phyloP scores from a whole-genome alignment of 2,329 filamentous ascomycete species.

The Neoascochyta sp. region DNA sequence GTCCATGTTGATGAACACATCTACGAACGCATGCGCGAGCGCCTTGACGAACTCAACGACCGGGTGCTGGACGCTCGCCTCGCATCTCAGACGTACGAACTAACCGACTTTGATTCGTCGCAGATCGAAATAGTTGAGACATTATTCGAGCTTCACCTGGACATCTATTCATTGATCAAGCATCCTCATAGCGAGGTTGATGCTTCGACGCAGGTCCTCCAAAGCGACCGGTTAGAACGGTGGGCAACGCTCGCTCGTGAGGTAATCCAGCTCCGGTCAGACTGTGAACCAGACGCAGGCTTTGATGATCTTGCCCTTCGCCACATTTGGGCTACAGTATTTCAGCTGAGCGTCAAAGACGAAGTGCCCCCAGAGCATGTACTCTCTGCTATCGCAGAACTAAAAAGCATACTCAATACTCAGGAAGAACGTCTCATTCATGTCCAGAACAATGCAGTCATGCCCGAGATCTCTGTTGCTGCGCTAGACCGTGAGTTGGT shows the following conservation, averaged over 20 bases:
- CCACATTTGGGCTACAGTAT: slow-evolving; percentile 64
- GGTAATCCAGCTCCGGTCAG: slow-evolving; percentile 45
- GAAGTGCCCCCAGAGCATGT: slow-evolving; percentile 57
- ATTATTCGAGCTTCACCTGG: slow-evolving; percentile 65
- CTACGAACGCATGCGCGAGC: slow-evolving; percentile 41
- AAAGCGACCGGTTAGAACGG: slow-evolving; percentile 57
- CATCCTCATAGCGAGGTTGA: slow-evolving; percentile 57
- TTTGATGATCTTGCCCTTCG: slow-evolving; percentile 51
- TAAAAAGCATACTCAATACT: slow-evolving; percentile 53
- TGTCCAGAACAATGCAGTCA: slow-evolving; percentile 79
- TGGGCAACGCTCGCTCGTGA: slow-evolving; percentile 59
- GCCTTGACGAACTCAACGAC: slow-evolving; percentile 26
- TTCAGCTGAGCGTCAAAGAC: slow-evolving; percentile 56
- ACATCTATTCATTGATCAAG: slow-evolving; percentile 61
- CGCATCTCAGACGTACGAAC: slow-evolving; percentile 11
- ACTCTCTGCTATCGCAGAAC: slow-evolving; percentile 59
- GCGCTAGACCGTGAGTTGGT: slow-evolving; percentile 88
- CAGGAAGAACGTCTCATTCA: slow-evolving; percentile 52
- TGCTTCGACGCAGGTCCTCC: slow-evolving; percentile 48
- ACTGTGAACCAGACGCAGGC: slow-evolving; percentile 15
- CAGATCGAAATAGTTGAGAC: slow-evolving; percentile 55
- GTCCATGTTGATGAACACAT: slow-evolving; percentile 54
- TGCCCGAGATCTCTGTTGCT: slow-evolving; percentile 79
- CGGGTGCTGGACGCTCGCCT: slow-evolving; percentile 22
- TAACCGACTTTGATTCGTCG: slow-evolving; percentile 33